Evolutionary conservation across 1,284 basidiomycete genomes (phyloP).

Genomic region (Sporisorium exsertum): DNA sequence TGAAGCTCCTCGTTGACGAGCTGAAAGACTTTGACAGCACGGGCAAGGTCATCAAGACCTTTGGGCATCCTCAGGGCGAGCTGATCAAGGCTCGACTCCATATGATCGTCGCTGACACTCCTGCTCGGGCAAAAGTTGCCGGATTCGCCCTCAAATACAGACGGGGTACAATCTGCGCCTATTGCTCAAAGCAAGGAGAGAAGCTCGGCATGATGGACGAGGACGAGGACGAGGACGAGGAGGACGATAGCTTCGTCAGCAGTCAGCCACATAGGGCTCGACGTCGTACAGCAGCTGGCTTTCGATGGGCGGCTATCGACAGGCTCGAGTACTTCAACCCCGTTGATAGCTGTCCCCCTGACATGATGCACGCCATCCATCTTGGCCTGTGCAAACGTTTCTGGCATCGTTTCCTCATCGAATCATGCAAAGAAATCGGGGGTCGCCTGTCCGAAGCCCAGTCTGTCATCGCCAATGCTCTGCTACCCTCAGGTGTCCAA

Average conservation of each 20-base stretch:
- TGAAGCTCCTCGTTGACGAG: slow-evolving; percentile 6
- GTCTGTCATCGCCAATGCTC: background rate
- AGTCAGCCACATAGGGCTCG: background rate
- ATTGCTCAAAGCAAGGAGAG: no score
- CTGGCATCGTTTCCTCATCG: slow-evolving; percentile 9
- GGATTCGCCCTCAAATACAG: background rate
- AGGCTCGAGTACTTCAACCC: slow-evolving; percentile 11
- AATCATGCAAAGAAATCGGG: slow-evolving; percentile 1
- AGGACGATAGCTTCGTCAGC: no score
- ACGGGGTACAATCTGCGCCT: background rate
- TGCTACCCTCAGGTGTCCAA: background rate
- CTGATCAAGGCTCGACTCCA: background rate
- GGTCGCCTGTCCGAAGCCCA: background rate
- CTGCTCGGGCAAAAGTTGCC: slow-evolving; percentile 6
- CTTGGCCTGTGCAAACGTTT: slow-evolving; percentile 19
- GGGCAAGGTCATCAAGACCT: background rate
- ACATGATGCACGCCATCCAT: slow-evolving; percentile 14
- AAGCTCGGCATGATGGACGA: background rate
- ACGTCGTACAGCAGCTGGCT: background rate
- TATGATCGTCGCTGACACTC: slow-evolving; percentile 4
- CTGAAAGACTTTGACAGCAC: background rate
- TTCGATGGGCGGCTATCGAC: background rate
- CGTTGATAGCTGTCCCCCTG: background rate
- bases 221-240: no score
- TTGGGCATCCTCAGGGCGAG: background rate